Percentiles rank a stretch among this genome's conserved stretches.
phyloP scores from a whole-genome alignment of 345 rosid genomes.

The Microthlaspi erraticum region DNA sequence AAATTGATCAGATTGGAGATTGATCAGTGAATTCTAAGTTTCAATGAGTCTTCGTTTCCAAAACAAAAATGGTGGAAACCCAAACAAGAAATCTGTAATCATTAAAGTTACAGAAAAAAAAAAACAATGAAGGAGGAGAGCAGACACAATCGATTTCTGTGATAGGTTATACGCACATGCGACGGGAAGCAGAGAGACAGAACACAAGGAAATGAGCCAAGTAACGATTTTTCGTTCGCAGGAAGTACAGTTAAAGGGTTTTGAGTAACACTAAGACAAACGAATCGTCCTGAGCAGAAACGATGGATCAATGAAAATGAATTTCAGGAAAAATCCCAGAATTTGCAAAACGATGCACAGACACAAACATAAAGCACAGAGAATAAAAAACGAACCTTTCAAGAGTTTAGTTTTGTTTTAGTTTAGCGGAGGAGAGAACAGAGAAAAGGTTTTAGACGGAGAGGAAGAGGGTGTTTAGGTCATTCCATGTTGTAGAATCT shows the following conservation, averaged over 20 bases:
- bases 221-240: slow-evolving; percentile 18
- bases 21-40: background rate
- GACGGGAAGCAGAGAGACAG: slow-evolving; percentile 5
- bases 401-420: background rate
- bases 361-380: background rate
- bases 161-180: background rate
- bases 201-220: background rate
- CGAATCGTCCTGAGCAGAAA: slow-evolving; percentile 26
- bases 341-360: background rate
- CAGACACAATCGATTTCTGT: background rate
- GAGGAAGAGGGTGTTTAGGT: slow-evolving; percentile 28
- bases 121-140: no score
- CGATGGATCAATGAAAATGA: background rate
- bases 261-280: slow-evolving; percentile 4
- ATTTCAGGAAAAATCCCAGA: background rate
- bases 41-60: background rate
- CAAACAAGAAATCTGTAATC: background rate
- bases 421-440: slow-evolving; percentile 8
- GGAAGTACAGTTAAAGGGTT: slow-evolving; percentile 10
- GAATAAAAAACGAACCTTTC: slow-evolving; percentile 32
- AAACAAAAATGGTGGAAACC: background rate
- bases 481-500: no score
- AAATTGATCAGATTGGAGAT: background rate
- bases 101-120: background rate
- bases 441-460: slow-evolving; percentile 28